Conservation (phyloP, 2,329 filamentous ascomycete genomes). For the Calonectria henricotiae region DNA sequence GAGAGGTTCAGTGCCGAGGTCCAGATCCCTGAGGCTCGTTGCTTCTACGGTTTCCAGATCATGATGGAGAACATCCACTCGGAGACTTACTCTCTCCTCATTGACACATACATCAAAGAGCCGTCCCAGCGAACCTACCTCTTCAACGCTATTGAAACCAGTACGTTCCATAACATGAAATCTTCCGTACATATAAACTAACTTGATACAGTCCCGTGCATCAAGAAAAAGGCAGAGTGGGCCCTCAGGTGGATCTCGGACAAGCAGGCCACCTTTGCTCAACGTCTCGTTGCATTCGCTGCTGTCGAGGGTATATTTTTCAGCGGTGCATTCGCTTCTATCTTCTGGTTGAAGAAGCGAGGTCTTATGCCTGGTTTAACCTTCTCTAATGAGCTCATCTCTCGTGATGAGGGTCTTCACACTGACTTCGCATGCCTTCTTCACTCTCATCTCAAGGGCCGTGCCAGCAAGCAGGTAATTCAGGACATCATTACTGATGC, state of each 20-base stretch:
- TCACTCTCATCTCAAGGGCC: conserved; percentile 97
- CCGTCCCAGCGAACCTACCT: conserved; percentile 93
- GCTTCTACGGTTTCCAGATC: conserved; percentile 99
- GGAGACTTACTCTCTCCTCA: conserved; percentile 98
- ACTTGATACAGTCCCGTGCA: conserved; percentile 82
- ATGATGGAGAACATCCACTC: conserved; percentile 99
- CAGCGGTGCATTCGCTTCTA: conserved; percentile 97
- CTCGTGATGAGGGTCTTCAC: conserved; percentile 98
- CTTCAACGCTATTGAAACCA: conserved; percentile 99
- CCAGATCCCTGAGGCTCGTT: conserved; percentile 96
- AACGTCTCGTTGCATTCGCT: conserved; percentile 96
- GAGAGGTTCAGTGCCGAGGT: conserved; percentile 98
- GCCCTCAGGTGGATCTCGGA: conserved; percentile 95
- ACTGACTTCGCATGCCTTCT: conserved; percentile 98
- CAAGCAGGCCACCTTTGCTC: conserved; percentile 93
- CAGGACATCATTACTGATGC: conserved; percentile 94
- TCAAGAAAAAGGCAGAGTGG: conserved; percentile 99
- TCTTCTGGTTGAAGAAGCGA: conserved; percentile 99
- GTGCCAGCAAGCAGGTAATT: conserved; percentile 86
- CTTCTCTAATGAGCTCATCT: conserved; percentile 99
- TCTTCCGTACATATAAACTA: conserved; percentile 39
- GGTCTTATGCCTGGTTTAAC: conserved; percentile 98
- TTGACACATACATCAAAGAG: conserved; percentile 99
- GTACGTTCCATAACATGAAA: conserved; percentile 67
- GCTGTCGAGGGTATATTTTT: conserved; percentile 99